phyloP scores from a whole-genome alignment of 176 grass and related monocot species.

The Eleusine coracana region DNA sequence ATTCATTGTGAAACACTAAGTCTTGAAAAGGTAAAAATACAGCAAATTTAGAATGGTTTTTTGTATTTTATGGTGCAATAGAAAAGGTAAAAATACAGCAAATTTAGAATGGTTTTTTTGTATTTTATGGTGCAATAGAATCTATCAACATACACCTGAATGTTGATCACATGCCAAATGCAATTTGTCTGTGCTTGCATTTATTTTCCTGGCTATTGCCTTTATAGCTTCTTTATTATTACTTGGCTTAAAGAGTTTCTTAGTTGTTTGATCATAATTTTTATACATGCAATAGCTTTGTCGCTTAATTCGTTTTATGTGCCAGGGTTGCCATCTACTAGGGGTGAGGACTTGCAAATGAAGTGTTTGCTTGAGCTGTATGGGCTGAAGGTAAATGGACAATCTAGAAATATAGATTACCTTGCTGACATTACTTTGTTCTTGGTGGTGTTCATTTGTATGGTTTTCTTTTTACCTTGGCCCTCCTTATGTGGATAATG shows the following conservation, averaged over 20 bases:
- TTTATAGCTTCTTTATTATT: constrained; percentile 6
- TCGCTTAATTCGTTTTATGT: constrained; percentile 38
- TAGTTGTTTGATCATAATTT: not conserved
- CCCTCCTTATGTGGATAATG: constrained; percentile 15
- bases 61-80: constrained; percentile 19
- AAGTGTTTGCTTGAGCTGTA: constrained; percentile 99
- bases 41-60: constrained; percentile 8
- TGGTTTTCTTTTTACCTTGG: constrained; percentile 30
- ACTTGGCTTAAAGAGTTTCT: constrained; percentile 6
- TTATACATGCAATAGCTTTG: not conserved
- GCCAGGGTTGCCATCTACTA: constrained; percentile 79
- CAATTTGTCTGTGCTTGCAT: constrained; percentile 4
- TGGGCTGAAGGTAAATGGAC: constrained; percentile 81
- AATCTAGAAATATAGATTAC: constrained; percentile 29
- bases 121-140: constrained; percentile 29
- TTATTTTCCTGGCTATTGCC: constrained; percentile 23
- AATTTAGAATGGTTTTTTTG: constrained; percentile 1
- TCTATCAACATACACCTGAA: not conserved
- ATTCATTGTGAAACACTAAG: not conserved
- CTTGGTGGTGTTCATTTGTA: constrained; percentile 20
- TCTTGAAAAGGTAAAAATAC: not conserved
- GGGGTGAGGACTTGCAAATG: constrained; percentile 96
- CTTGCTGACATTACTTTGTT: constrained; percentile 22
- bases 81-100: not conserved
- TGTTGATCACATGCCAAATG: constrained; percentile 28